Conservation (phyloP, 352 stramenopile genomes). For the Aphanomyces stellatus region DNA sequence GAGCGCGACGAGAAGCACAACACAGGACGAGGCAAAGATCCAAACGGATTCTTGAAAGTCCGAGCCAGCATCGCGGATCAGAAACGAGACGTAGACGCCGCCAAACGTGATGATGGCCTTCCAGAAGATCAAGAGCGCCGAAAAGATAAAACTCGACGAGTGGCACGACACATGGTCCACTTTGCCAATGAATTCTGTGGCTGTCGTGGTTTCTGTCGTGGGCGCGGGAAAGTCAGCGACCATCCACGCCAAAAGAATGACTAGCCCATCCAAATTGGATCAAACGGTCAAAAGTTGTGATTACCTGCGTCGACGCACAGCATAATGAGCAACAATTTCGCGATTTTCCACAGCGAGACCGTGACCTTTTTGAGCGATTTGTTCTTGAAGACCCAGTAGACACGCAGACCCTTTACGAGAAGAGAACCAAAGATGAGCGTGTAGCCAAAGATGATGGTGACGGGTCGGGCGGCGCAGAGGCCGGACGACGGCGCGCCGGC, state of each 20-base stretch:
- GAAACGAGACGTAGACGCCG: conserved; percentile 29
- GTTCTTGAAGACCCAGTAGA: conserved; percentile 46
- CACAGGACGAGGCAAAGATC: conserved; percentile 26
- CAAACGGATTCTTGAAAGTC: conserved; percentile 16
- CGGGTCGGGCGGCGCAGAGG: conserved; percentile 31
- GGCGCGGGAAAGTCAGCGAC: not conserved
- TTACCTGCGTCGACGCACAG: not conserved
- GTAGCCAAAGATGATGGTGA: conserved; percentile 32
- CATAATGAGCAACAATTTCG: not conserved
- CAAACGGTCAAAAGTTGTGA: not conserved
- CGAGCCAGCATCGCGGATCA: conserved; percentile 5
- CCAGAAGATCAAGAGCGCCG: conserved; percentile 44
- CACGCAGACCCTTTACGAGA: conserved; percentile 39
- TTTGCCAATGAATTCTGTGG: not conserved
- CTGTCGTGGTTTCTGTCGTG: not conserved
- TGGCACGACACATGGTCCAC: conserved; percentile 16
- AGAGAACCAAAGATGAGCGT: conserved; percentile 38
- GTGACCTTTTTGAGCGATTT: conserved; percentile 31
- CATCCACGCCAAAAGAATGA: not conserved
- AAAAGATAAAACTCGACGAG: conserved; percentile 44
- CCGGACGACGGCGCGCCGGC: conserved; percentile 30
- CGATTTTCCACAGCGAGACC: not conserved
- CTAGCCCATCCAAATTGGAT: not conserved
- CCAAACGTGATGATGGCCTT: conserved; percentile 40
- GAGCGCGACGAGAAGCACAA: conserved; percentile 26